Evolutionary conservation across 352 stramenopile species (phyloP).

Genomic region (Phytophthora multivora): DNA sequence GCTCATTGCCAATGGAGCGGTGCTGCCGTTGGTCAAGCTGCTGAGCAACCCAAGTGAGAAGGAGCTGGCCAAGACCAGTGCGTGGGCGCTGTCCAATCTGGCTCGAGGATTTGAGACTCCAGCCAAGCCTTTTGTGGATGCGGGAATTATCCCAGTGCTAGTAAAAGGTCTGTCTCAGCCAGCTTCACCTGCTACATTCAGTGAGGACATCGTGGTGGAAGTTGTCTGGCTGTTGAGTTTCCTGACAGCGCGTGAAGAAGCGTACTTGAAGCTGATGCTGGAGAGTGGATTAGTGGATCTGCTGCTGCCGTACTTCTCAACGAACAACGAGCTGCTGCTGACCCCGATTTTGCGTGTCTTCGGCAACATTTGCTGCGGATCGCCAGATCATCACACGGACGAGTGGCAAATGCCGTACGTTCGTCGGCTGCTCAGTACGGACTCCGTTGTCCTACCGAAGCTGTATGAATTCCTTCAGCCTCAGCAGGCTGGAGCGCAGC

Average conservation of each 20-base stretch:
- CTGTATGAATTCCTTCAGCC: conserved; percentile 58
- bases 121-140: conserved; percentile 78
- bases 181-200: conserved; percentile 37
- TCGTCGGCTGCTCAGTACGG: conserved; percentile 41
- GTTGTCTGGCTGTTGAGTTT: conserved; percentile 88
- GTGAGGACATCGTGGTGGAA: conserved; percentile 69
- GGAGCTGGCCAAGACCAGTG: conserved; percentile 47
- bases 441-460: conserved; percentile 67
- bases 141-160: conserved; percentile 61
- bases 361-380: conserved; percentile 80
- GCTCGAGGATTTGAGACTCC: conserved; percentile 70
- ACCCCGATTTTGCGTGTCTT: conserved; percentile 80
- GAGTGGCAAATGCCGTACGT: conserved; percentile 73
- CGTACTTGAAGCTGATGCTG: conserved; percentile 69
- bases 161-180: conserved; percentile 42
- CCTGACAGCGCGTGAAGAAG: conserved; percentile 81
- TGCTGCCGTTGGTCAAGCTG: conserved; percentile 13
- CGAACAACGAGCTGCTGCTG: conserved; percentile 62
- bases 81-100: conserved; percentile 24
- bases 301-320: conserved; percentile 67
- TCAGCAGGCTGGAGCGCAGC: conserved; percentile 12
- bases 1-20: conserved; percentile 65
- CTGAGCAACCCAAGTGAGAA: conserved; percentile 6
- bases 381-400: conserved; percentile 72
- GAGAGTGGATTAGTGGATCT: conserved; percentile 55